A percentile compares a stretch with the other conserved stretches of the same genome.
Conservation (phyloP, 2,329 filamentous ascomycete species). For the Calonectria crousiana region DNA sequence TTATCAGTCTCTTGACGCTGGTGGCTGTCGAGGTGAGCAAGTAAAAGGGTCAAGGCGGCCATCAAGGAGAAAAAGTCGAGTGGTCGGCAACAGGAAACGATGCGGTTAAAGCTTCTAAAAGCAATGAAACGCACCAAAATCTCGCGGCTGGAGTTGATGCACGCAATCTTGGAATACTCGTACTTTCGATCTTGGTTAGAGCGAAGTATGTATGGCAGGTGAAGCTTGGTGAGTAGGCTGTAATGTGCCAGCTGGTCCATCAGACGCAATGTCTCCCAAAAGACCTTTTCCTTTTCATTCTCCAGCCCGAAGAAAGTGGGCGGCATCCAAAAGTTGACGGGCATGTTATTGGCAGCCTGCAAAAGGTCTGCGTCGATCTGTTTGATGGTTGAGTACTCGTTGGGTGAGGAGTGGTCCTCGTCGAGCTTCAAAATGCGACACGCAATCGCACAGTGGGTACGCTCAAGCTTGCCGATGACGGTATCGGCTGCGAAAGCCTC, state of each 20-base stretch:
- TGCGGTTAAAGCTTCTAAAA: conserved; percentile 2
- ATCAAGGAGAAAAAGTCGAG: conserved; percentile 19
- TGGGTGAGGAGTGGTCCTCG: neutral
- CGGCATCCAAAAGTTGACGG: neutral
- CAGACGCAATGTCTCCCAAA: neutral
- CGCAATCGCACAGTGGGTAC: neutral
- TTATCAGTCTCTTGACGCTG: neutral
- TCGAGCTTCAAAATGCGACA: neutral
- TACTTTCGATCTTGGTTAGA: neutral
- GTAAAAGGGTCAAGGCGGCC: conserved; percentile 10
- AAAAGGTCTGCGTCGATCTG: neutral
- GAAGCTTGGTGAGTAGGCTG: conserved; percentile 6
- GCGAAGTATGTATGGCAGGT: neutral
- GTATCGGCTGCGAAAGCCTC: neutral
- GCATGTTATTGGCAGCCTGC: neutral
- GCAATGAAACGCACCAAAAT: conserved; percentile 9
- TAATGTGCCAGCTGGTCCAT: neutral
- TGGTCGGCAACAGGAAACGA: neutral
- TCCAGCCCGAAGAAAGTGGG: neutral
- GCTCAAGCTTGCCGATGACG: neutral
- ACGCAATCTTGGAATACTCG: conserved; percentile 16
- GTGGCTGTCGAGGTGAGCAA: conserved; percentile 14
- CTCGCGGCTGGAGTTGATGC: conserved; percentile 20
- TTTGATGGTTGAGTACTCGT: neutral
- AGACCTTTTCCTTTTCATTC: neutral